A percentile compares a stretch with the other conserved stretches of the same genome.
These are phyloP conservation scores for Litchi chinensis DNA, from an alignment of 345 rosid genomes.

Conservation along the genomic window DNA sequence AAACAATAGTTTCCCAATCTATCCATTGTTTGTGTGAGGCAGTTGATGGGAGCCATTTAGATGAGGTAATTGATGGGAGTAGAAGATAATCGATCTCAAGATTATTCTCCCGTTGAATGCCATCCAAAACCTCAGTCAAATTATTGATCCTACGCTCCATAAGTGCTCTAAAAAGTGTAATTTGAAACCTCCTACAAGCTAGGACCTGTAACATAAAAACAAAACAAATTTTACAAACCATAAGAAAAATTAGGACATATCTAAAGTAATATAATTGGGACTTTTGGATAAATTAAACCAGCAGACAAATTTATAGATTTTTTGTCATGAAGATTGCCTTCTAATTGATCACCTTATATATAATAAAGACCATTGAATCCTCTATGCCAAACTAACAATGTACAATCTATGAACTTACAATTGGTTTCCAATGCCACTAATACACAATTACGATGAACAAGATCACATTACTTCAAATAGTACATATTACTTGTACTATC, in stretches of 20 bases:
- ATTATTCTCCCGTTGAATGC: conserved; percentile 28
- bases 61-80: too few relatives aligned
- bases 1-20: too few relatives aligned
- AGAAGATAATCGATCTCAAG: conserved; percentile 62
- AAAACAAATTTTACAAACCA: not conserved
- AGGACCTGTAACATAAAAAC: conserved; percentile 49
- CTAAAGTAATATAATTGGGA: not conserved
- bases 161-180: conserved; percentile 60
- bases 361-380: too few relatives aligned
- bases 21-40: too few relatives aligned
- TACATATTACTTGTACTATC: too few relatives aligned
- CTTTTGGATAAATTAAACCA: not conserved
- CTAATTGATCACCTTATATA: too few relatives aligned
- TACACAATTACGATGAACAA: too few relatives aligned
- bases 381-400: too few relatives aligned
- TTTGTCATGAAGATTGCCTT: not conserved
- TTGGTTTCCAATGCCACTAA: too few relatives aligned
- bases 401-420: too few relatives aligned
- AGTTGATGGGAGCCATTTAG: too few relatives aligned
- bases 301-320: not conserved
- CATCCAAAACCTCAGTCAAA: conserved; percentile 36
- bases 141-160: conserved; percentile 44
- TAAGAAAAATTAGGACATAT: not conserved
- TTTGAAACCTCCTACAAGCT: conserved; percentile 67
- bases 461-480: too few relatives aligned